Evolutionary conservation across 2,329 filamentous ascomycete species (phyloP).

Genomic region (Reticulascus tulasneorum): DNA sequence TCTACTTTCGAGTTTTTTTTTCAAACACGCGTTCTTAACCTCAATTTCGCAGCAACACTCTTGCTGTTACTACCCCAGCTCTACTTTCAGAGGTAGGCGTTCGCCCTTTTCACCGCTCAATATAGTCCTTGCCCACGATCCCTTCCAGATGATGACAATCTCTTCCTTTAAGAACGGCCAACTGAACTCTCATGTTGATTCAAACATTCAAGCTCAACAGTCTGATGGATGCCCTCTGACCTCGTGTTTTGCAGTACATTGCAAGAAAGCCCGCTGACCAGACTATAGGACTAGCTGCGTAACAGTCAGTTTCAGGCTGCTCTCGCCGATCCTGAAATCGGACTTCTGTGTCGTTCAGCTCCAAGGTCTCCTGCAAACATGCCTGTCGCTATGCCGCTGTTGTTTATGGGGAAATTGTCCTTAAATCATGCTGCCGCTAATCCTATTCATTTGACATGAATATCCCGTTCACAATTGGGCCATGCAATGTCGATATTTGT

Average conservation of each 20-base stretch:
- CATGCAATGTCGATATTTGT: too few species aligned
- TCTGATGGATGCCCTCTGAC: constrained; percentile 10
- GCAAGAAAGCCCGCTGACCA: background rate
- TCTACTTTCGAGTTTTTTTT: background rate
- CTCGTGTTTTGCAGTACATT: background rate
- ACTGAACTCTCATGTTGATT: constrained; percentile 15
- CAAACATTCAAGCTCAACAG: constrained; percentile 16
- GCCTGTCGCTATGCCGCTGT: too few species aligned
- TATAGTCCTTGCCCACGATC: background rate
- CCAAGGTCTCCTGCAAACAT: too few species aligned
- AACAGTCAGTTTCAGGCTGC: too few species aligned
- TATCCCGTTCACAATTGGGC: too few species aligned
- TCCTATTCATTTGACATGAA: too few species aligned
- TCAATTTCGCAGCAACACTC: background rate
- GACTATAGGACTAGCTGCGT: too few species aligned
- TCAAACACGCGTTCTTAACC: background rate
- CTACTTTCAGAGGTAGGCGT: constrained; percentile 1
- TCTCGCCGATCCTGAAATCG: too few species aligned
- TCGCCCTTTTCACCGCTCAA: background rate
- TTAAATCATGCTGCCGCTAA: too few species aligned
- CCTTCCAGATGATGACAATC: constrained; percentile 8
- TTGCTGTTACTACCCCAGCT: background rate
- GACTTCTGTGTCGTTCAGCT: too few species aligned
- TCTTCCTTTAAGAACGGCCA: constrained; percentile 17
- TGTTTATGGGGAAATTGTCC: too few species aligned